Conservation (phyloP, 495 filamentous ascomycete genomes). For the Penicillium lividum region DNA sequence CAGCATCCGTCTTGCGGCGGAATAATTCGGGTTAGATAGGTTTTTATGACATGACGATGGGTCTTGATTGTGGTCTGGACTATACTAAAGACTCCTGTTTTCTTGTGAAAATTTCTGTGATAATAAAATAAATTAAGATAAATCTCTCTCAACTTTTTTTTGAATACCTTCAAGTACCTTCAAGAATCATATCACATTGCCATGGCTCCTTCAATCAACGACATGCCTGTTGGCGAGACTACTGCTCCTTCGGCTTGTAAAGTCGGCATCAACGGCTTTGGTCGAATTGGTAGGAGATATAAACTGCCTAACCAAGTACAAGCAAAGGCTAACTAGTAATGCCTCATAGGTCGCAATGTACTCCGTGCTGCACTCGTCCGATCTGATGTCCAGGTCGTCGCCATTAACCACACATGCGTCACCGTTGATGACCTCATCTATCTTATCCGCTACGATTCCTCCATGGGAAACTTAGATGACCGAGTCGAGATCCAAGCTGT, state of each 20-base stretch:
- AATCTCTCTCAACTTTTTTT: not conserved
- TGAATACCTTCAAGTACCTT: not conserved
- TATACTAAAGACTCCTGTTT: conserved; percentile 27
- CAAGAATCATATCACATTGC: not conserved
- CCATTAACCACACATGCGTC: conserved; percentile 40
- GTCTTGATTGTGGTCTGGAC: conserved; percentile 1
- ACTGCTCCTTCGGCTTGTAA: conserved; percentile 21
- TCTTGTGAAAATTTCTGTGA: conserved; percentile 5
- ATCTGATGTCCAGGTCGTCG: conserved; percentile 33
- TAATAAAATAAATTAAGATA: conserved; percentile 4
- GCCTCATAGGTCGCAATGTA: conserved; percentile 33
- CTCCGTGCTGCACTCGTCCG: conserved; percentile 36
- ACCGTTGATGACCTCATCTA: conserved; percentile 39
- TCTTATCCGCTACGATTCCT: conserved; percentile 41
- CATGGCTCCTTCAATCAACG: conserved; percentile 36
- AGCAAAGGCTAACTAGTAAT: not conserved
- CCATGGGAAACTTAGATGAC: conserved; percentile 33
- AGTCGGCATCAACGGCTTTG: conserved; percentile 39
- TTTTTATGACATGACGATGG: conserved; percentile 4
- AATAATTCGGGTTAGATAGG: conserved; percentile 15
- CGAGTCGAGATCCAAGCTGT: conserved; percentile 28
- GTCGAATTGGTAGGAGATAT: conserved; percentile 31
- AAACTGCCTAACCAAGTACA: no score
- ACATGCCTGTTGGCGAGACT: conserved; percentile 17
- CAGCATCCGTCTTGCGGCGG: conserved; percentile 19